Conservation (phyloP, 768 basidiomycete species). For the Flagelloscypha sp. region DNA sequence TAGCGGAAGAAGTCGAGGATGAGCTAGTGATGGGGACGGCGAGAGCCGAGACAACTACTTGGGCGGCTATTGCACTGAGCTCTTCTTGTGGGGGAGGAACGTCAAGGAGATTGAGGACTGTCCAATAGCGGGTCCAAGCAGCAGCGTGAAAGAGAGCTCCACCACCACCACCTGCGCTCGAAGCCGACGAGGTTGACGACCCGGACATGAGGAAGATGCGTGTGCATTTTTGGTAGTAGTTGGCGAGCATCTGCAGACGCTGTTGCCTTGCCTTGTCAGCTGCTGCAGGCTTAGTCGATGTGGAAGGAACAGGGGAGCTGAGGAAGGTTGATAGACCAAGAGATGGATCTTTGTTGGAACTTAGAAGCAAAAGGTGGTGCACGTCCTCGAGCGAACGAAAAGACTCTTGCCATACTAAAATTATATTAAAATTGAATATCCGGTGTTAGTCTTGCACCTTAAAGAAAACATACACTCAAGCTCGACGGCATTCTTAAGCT, state of each 20-base stretch:
- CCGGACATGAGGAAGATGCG: constrained; percentile 93
- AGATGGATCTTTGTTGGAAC: too few species aligned
- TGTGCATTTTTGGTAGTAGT: constrained; percentile 97
- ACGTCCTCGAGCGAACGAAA: constrained; percentile 98
- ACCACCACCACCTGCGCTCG: too few species aligned
- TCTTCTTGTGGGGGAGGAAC: constrained; percentile 76
- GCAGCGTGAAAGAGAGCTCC: constrained; percentile 95
- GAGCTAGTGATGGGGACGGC: constrained; percentile 77
- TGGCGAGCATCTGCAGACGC: constrained; percentile 94
- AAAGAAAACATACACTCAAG: too few species aligned
- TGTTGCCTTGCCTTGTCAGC: constrained; percentile 92
- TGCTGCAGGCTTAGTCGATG: too few species aligned
- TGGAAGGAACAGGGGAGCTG: too few species aligned
- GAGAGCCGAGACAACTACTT: constrained; percentile 87
- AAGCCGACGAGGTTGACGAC: too few species aligned
- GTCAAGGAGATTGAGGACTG: constrained; percentile 61
- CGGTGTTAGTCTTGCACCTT: too few species aligned
- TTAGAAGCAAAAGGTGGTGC: constrained; percentile 89
- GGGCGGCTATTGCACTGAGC: constrained; percentile 71
- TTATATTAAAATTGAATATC: too few species aligned
- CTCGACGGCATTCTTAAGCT: constrained; percentile 93
- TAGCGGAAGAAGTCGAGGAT: constrained; percentile 40
- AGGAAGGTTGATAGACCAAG: too few species aligned
- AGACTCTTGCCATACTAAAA: constrained; percentile 99
- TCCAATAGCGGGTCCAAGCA: constrained; percentile 85